These are phyloP conservation scores for Cryptosporidium xiaoi DNA, from an alignment of 169 alveolate genomes.

Conservation along the genomic window DNA sequence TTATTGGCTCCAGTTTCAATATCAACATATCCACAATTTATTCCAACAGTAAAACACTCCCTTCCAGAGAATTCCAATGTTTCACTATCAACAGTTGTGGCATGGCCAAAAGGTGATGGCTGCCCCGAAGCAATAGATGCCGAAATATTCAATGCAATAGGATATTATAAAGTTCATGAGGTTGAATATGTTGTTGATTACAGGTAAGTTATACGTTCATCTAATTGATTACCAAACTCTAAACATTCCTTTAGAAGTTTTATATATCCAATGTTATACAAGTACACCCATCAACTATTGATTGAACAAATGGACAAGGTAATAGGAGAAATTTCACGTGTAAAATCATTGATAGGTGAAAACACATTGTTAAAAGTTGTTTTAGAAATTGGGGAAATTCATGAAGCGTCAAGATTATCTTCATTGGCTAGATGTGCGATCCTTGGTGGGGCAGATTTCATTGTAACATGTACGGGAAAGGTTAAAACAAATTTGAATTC, in stretches of 20 bases:
- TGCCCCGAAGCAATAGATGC: slow-evolving; percentile 70
- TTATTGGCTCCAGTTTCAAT: slow-evolving; percentile 63
- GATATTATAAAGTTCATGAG: slow-evolving; percentile 70
- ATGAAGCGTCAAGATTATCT: slow-evolving; percentile 53
- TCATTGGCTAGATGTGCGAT: slow-evolving; percentile 71
- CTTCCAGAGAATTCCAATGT: slow-evolving; percentile 25
- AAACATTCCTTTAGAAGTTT: slow-evolving; percentile 32
- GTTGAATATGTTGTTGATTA: slow-evolving; percentile 71
- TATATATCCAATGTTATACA: slow-evolving; percentile 69
- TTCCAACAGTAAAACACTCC: slow-evolving; percentile 55
- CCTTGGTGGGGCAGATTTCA: slow-evolving; percentile 71
- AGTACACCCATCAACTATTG: slow-evolving; percentile 49
- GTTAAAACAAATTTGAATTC: slow-evolving; percentile 3
- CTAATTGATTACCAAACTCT: background rate
- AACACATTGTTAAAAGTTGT: slow-evolving; percentile 59
- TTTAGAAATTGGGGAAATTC: slow-evolving; percentile 65
- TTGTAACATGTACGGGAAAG: slow-evolving; percentile 71
- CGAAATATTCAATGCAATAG: slow-evolving; percentile 61
- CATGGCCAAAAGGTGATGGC: slow-evolving; percentile 76
- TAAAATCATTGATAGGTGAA: slow-evolving; percentile 42
- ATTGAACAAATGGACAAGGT: slow-evolving; percentile 69
- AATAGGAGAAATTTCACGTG: slow-evolving; percentile 50
- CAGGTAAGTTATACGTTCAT: slow-evolving; percentile 33
- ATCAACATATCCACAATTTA: slow-evolving; percentile 66
- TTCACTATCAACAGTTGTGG: slow-evolving; percentile 64